Base-by-base conservation (phyloP, 2,329 filamentous ascomycete species). In the Fusarium euwallaceae region DNA sequence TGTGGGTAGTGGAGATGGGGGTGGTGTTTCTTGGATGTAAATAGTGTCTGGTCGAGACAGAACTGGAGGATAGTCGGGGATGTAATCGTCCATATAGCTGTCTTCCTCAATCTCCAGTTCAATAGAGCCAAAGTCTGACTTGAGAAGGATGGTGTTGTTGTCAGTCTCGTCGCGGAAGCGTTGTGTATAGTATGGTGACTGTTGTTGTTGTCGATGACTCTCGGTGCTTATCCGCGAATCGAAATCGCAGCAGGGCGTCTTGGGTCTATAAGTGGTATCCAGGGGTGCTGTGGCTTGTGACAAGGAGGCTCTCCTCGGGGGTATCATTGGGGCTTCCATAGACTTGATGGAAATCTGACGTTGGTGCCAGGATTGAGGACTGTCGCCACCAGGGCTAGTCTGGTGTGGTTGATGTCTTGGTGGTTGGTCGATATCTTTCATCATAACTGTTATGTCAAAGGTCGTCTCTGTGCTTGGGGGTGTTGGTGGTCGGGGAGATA, bases 1-100 rank as follows among this genome's bases (percentile, higher is more conserved):
- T 8, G 78, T 83, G 3, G 81, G 79, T 10, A 81, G 66, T 10
- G 81, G 82, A 14, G 82, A 83, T 4, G 81, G 80, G 4, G 83
- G 81, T 24, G 81, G 80, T 4, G 81, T 81, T 34, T 81, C 73
- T 34, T 80, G 79, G 14, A 81, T 79, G 36, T 80, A 82, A 7
- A 80, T 76, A 7, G 76, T 79, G 6, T 70, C 73, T 48, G 72
- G 69, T 24, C 72, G 66, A 14, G 69, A 74, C 41, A 66, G 58
- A 55, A 70, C 61, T 6, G 43, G 24, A n/a, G 24, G 24, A 10
- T 53, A 53, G 24, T 53, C 17, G 32, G 45, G 61, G 39, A 56
- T 53, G 39, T 39, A 64, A 11, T 64, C 45, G 27, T 67, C 72
- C 61, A 70, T 60, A 16, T 69, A 74, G 17, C 51, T 64, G 32